phyloP scores from a whole-genome alignment of 306 rosid species.

The Erythrophleum fordii region DNA sequence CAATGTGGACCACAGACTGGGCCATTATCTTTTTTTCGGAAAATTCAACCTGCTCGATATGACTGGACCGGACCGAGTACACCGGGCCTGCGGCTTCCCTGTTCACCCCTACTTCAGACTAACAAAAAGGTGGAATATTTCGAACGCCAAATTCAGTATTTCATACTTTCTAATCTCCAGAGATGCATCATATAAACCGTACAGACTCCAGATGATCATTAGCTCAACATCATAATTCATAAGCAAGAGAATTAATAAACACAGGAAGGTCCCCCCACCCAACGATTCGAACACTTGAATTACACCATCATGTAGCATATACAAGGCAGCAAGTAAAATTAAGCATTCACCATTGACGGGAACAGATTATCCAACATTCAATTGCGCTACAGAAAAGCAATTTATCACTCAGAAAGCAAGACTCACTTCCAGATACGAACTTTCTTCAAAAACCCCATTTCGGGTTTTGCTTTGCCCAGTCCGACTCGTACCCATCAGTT shows the following conservation, averaged over 20 bases:
- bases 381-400: not conserved
- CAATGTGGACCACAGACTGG: too few relatives aligned
- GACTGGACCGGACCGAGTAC: too few relatives aligned
- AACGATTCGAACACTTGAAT: not conserved
- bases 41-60: too few relatives aligned
- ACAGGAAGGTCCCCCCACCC: not conserved
- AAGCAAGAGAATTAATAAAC: not conserved
- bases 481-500: not conserved
- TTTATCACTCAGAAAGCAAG: not conserved
- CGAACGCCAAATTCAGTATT: slow-evolving; percentile 6
- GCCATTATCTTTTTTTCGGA: too few relatives aligned
- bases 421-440: not conserved
- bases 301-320: not conserved
- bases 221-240: not conserved
- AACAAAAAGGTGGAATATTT: not conserved
- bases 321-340: not conserved
- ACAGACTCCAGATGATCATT: not conserved
- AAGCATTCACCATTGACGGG: not conserved
- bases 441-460: not conserved
- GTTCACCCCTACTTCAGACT: too few relatives aligned
- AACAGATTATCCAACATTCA: not conserved
- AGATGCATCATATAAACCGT: not conserved
- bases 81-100: too few relatives aligned
- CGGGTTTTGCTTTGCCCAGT: not conserved
- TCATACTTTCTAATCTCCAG: not conserved